Conservation (phyloP, 768 basidiomycete species). For the Mycena galericulata region DNA sequence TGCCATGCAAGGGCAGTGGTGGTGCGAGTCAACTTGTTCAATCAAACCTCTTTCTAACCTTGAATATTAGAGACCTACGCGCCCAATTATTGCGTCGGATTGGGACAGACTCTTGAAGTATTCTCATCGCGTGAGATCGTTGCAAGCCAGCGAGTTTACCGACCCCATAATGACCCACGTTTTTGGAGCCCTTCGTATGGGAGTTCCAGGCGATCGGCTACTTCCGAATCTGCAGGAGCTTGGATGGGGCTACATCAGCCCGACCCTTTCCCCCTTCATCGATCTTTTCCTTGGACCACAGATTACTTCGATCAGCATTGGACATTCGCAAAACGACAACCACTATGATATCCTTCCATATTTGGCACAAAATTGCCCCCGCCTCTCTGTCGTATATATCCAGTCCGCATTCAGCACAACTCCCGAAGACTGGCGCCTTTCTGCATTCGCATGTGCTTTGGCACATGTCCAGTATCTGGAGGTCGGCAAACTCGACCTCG, state of each 20-base stretch:
- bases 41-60: background rate
- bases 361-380: no score
- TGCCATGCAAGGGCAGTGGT: background rate
- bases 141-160: background rate
- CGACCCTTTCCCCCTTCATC: background rate
- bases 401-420: background rate
- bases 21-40: background rate
- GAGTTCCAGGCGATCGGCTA: background rate
- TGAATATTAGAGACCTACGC: background rate
- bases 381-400: background rate
- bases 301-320: background rate
- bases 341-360: background rate
- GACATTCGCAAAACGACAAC: background rate
- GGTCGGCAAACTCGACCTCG: background rate
- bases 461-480: background rate
- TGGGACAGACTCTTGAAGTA: background rate
- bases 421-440: background rate
- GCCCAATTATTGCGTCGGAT: conserved; percentile 3
- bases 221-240: background rate
- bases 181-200: background rate
- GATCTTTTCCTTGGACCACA: background rate
- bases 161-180: background rate
- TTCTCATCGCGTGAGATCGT: background rate
- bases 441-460: background rate
- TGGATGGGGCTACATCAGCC: background rate